Base-by-base conservation (phyloP, 345 rosid species). In the Moricandia arvensis region DNA sequence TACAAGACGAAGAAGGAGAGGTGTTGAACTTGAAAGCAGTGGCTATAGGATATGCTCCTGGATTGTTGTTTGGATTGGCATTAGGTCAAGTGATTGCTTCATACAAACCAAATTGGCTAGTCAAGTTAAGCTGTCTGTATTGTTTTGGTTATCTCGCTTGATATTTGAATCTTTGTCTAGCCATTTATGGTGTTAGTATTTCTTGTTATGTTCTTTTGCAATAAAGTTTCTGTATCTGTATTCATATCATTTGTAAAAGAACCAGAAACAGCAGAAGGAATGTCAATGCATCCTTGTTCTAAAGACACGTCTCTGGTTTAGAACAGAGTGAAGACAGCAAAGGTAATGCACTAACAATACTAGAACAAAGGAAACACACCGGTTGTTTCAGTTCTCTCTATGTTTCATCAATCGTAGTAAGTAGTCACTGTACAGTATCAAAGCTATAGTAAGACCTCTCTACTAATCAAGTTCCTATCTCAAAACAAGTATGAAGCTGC, bases 1-100 rank as follows among this genome's bases (percentile, higher is more conserved):
- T 4, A 55, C 34, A 35, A 54, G 57, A 59, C 11, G 53, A 61
- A 3, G 66, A 59, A 21, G 3, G 16, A 4, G 76, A 58, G 30
- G 37, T 69, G 24, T 69, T 69, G 63, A 55, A 5, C 47, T 37
- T 53, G 73, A 69, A 37, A 69, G 73, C n/a, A 21, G 64, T 69
- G 35, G 53, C 33, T 7, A 69, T 69, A 69, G 73, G 53, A 30
- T 69, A 33, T 55, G 73, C 37, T 15, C 24, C 15, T 34, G 73
- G 73, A 13, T 13, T 69, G 12, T 21, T 69, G 35, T n/a, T 69
- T 24, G 63, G 73, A 69, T 34, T 55, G 17, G 35, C 1, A 7
- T 13, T 55, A 24, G 63, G 54, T 55, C 53, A 37, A 69, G 9
- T 59, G 11, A 59, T 59, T 31, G 64, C 38, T 30, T 59, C 41